Evolutionary conservation across 1,139 yeast genomes (phyloP).

Genomic region (Blastobotrys ciferrii): DNA sequence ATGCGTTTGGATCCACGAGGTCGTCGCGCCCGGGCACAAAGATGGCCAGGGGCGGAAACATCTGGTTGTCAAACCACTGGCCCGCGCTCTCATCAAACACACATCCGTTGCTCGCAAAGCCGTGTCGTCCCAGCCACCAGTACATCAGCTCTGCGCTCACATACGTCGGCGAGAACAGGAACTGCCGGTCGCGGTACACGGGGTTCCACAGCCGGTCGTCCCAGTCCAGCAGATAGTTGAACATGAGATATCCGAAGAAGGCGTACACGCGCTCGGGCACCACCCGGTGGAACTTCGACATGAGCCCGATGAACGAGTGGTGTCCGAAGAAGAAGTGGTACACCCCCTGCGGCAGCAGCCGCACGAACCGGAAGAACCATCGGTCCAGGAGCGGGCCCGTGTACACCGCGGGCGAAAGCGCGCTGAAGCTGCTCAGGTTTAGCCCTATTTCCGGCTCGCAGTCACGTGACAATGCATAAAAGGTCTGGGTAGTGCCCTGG

Average conservation of each 20-base stretch:
- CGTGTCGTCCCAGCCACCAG: slow-evolving; percentile 75
- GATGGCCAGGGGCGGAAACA: slow-evolving; percentile 55
- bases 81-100: slow-evolving; percentile 46
- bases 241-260: slow-evolving; percentile 68
- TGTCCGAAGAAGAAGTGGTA: slow-evolving; percentile 52
- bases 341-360: slow-evolving; percentile 24
- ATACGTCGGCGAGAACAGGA: slow-evolving; percentile 81
- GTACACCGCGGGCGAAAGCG: slow-evolving; percentile 86
- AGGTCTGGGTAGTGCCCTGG: slow-evolving; percentile 89
- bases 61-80: slow-evolving; percentile 54
- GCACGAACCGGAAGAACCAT: slow-evolving; percentile 48
- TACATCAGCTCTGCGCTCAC: slow-evolving; percentile 78
- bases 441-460: slow-evolving; percentile 43
- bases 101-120: slow-evolving; percentile 54
- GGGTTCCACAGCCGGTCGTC: slow-evolving; percentile 74
- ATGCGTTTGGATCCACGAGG: slow-evolving; percentile 62
- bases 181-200: slow-evolving; percentile 64
- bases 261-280: slow-evolving; percentile 54
- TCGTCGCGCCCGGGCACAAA: slow-evolving; percentile 63
- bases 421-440: slow-evolving; percentile 65
- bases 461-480: slow-evolving; percentile 54
- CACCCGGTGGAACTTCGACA: slow-evolving; percentile 35
- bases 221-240: slow-evolving; percentile 86
- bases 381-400: slow-evolving; percentile 69
- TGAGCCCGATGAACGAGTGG: slow-evolving; percentile 36